Conservation (phyloP, 2,329 filamentous ascomycete species). For the Microsporum canis region DNA sequence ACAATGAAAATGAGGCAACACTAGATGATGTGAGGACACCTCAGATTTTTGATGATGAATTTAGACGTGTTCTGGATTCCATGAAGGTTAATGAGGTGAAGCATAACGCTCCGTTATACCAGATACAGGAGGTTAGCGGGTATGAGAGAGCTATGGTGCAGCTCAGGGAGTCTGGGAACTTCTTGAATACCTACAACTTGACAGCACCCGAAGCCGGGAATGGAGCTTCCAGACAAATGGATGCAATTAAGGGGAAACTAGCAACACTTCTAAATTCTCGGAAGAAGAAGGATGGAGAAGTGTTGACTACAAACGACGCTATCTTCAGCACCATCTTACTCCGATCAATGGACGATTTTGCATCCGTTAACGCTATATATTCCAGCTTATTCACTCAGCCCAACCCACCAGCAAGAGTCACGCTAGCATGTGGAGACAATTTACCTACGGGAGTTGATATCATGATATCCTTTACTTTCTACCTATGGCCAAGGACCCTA, state of each 20-base stretch:
- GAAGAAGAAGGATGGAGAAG: conserved; percentile 7
- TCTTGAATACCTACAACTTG: conserved; percentile 30
- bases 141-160: not conserved
- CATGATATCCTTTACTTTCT: conserved; percentile 46
- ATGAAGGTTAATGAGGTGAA: conserved; percentile 1
- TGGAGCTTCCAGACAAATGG: conserved; percentile 33
- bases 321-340: conserved; percentile 54
- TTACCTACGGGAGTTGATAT: conserved; percentile 52
- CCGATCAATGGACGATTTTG: conserved; percentile 68
- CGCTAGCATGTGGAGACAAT: conserved; percentile 60
- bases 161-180: conserved; percentile 11
- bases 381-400: conserved; percentile 60
- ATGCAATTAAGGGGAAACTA: conserved; percentile 21
- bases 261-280: conserved; percentile 12
- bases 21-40: conserved; percentile 40
- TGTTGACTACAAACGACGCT: conserved; percentile 28
- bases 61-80: conserved; percentile 32
- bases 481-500: conserved; percentile 23
- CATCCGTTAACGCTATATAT: conserved; percentile 63
- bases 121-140: not conserved
- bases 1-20: conserved; percentile 10
- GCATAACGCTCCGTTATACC: not conserved
- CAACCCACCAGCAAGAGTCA: conserved; percentile 76
- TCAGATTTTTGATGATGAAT: conserved; percentile 54
- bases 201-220: conserved; percentile 30